Evolutionary conservation across 2,329 filamentous ascomycete genomes (phyloP).

Genomic region (Fusarium sp.): DNA sequence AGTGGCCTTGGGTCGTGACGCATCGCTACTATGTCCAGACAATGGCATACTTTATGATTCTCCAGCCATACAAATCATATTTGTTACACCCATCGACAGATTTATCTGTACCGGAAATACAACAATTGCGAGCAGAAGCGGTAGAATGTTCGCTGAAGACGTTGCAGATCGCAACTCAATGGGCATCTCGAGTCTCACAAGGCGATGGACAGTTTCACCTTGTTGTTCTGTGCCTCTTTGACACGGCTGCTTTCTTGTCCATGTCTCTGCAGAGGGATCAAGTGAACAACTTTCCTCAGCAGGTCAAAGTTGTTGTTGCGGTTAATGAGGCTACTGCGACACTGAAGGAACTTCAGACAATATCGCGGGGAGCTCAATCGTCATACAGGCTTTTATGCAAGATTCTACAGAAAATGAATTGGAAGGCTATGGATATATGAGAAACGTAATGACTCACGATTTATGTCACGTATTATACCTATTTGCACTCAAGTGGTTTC

Average conservation of each 20-base stretch:
- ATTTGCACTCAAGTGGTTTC: neutral
- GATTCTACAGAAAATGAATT: neutral
- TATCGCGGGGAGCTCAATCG: constrained; percentile 5
- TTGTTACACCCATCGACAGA: neutral
- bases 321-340: neutral
- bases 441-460: neutral
- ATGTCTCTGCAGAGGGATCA: neutral
- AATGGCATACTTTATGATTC: constrained; percentile 11
- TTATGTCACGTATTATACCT: neutral
- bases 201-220: constrained; percentile 12
- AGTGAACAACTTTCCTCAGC: neutral
- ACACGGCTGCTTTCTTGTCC: constrained; percentile 7
- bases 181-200: constrained; percentile 2
- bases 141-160: neutral
- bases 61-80: constrained; percentile 13
- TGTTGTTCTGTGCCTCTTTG: neutral
- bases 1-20: constrained; percentile 12
- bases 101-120: neutral
- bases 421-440: neutral
- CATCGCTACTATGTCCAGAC: constrained; percentile 18
- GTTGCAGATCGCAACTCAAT: neutral
- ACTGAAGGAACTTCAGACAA: neutral
- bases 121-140: neutral
- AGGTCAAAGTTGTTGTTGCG: neutral
- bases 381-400: neutral